Base-by-base conservation (phyloP, 768 basidiomycete species). In the Boletus sensibilis region DNA sequence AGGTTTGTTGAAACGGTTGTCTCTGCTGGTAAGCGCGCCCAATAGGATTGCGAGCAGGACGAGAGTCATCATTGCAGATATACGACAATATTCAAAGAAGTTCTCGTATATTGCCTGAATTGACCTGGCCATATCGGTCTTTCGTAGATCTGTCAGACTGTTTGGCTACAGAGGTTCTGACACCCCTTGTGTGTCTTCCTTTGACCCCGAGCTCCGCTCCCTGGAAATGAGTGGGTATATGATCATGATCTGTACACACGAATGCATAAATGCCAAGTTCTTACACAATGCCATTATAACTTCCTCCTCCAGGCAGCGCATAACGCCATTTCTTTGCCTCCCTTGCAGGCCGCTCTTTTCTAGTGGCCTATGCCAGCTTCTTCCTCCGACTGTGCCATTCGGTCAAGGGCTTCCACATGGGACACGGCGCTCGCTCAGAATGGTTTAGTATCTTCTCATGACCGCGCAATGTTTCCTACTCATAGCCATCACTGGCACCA, bases 151-250 rank as follows among this genome's bases (percentile, higher is more conserved):
- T 72, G 72, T 62, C 72, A 68, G 50, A 60, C 58, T 64, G 68
- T 67, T 63, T 72, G 65, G 66, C 57, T 72, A 52, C 60, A 54
- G 70, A 50, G 59, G 53, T 63, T 68, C 70, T 73, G 72, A 72
- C 70, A 70, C 68, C 72, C 67, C 63, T 67, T 63, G 65, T 53
- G 67, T 71, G 70, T 72, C 72, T 69, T 71, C 67, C 71, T 72
- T 67, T 72, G 71, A 65, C 70, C 67, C 71, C 71, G 71, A 74
- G 72, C 67, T 74, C 72, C 71, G 71, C 72, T 70, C 71, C 68
- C 70, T 72, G 68, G 70, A 73, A 72, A 72, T 73, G 64, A 68
- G 72, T 72, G 69, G 67, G 70, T 72, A 74, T 68, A 72, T 64
- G 50, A 69, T 73, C 58, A 63, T 64, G 64, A 68, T 67, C 63